Base-by-base conservation (phyloP, 2,329 filamentous ascomycete genomes). In the Cytospora paraplurivora region DNA sequence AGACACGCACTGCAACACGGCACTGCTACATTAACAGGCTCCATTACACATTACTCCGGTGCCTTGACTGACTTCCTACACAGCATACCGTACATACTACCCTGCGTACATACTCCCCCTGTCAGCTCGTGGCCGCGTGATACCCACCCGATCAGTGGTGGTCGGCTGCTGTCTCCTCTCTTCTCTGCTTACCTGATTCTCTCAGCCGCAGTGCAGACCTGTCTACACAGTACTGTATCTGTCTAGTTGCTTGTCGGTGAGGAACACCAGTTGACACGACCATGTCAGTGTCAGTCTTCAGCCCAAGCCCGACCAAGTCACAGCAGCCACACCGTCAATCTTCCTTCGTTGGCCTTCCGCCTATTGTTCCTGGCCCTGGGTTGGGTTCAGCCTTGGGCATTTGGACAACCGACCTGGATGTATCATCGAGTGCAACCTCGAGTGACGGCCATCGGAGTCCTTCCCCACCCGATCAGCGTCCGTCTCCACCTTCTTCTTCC, bases 341-440 rank as follows among this genome's bases (percentile, higher is more conserved):
- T 1, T 85, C 83, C 1, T 88, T 88, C 66, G 75, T 81, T 27
- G 83, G 83, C 1, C 72, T 88, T 44, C 85, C 86, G 3, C 84
- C 83, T 1, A 86, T 88, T 63, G 80, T 79, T 15, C 64, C 64
- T 13, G 64, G 64, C 7, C 64, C 64, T 19, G 58, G 62, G 32
- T 64, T 66, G 37, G 55, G 62, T 49, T 87, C 85, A 17, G 84
- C 82, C 4, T 84, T 88, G 71, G 81, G 81, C 50, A 69, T 79
- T 37, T 71, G 70, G 19, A 68, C 82, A 62, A 72, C 72, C 41
- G 71, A 73, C 19, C 73, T 75, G 34, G 74, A 75, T 32, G 75
- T 78, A 33, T 73, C 7, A n/a, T 47, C 27, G 27, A 27, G 27
- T 27, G 27, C 27, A 27, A 27, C 27, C 27, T 27, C 27, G 27